phyloP scores from a whole-genome alignment of 768 basidiomycete species.

The Serendipita sp. region DNA sequence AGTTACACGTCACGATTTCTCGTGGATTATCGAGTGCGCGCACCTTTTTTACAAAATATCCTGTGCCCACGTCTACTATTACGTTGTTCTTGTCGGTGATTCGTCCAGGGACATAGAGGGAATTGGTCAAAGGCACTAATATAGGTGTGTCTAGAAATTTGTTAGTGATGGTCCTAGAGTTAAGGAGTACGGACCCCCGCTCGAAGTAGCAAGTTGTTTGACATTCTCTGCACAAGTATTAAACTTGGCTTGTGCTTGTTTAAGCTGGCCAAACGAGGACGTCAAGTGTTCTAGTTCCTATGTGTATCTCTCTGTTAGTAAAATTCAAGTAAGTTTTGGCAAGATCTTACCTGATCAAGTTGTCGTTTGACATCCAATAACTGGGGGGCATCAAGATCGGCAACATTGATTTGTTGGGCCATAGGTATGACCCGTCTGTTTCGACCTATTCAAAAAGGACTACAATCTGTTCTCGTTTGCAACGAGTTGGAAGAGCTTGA shows the following conservation, averaged over 20 bases:
- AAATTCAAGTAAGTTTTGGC: not conserved
- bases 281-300: conserved; percentile 89
- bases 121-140: conserved; percentile 84
- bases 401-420: conserved; percentile 47
- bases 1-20: not conserved
- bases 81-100: conserved; percentile 71
- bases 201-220: conserved; percentile 31
- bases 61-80: conserved; percentile 89
- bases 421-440: conserved; percentile 9
- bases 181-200: conserved; percentile 25
- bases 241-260: conserved; percentile 87
- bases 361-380: conserved; percentile 80
- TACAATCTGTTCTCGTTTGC: not conserved
- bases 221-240: conserved; percentile 71
- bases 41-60: conserved; percentile 93
- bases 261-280: conserved; percentile 81
- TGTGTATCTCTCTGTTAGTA: not conserved
- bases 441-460: not conserved
- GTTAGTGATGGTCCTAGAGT: not conserved
- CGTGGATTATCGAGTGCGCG: conserved; percentile 9
- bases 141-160: conserved; percentile 58
- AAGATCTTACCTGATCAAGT: conserved; percentile 63
- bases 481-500: too few species aligned
- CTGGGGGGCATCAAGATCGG: conserved; percentile 73
- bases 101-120: conserved; percentile 88